These are phyloP conservation scores for Suillus subluteus DNA, from an alignment of 768 basidiomycete genomes.

Conservation along the genomic window DNA sequence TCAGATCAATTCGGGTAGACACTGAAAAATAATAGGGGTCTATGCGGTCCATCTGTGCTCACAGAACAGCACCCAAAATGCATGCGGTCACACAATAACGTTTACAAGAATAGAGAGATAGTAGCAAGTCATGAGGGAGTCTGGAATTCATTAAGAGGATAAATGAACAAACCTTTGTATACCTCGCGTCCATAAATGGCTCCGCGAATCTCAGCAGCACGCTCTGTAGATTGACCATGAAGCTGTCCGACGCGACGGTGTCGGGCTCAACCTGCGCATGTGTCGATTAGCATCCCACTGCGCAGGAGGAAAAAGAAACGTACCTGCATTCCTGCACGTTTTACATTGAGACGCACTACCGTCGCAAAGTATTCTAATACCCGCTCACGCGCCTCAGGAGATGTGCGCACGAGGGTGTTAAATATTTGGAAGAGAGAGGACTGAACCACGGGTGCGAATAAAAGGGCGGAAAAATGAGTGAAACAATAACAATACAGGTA, in stretches of 20 bases:
- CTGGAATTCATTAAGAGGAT: slow-evolving; percentile 12
- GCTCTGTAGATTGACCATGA: slow-evolving; percentile 89
- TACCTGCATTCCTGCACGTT: slow-evolving; percentile 90
- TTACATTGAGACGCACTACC: slow-evolving; percentile 75
- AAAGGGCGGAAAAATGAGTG: not conserved
- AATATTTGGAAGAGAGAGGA: slow-evolving; percentile 83
- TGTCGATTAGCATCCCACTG: not conserved
- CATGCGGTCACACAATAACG: not conserved
- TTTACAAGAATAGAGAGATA: not conserved
- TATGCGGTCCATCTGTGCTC: slow-evolving; percentile 81
- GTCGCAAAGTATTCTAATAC: slow-evolving; percentile 83
- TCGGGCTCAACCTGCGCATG: slow-evolving; percentile 72
- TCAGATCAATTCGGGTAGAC: slow-evolving; percentile 72
- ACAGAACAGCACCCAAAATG: not conserved
- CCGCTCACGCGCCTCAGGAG: slow-evolving; percentile 75
- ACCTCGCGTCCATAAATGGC: slow-evolving; percentile 93
- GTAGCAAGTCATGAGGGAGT: not conserved
- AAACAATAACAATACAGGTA: not conserved
- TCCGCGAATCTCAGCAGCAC: slow-evolving; percentile 85
- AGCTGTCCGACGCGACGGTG: slow-evolving; percentile 88
- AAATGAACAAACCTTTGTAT: slow-evolving; percentile 66
- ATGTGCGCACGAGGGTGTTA: slow-evolving; percentile 85
- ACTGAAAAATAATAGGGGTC: slow-evolving; percentile 81
- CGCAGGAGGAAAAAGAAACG: slow-evolving; percentile 15
- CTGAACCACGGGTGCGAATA: slow-evolving; percentile 28